Percentiles rank a stretch among this genome's conserved stretches.
Conservation (phyloP, 2,329 filamentous ascomycete genomes). For the Macrophomina pseudophaseolina region DNA sequence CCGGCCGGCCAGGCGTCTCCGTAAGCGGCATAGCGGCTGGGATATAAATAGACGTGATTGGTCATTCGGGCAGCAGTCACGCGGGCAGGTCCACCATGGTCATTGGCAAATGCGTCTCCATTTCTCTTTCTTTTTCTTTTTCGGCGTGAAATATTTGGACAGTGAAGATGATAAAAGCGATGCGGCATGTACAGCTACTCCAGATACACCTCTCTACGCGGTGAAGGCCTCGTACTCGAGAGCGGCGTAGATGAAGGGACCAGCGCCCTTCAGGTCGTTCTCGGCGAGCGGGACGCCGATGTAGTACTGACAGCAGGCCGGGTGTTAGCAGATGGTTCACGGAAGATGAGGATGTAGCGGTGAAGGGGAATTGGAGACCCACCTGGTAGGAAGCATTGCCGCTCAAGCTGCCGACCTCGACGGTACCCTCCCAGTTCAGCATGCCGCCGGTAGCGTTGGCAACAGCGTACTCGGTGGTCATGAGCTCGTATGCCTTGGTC, state of each 20-base stretch:
- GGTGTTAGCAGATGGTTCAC: slow-evolving; percentile 4
- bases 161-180: not conserved
- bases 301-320: slow-evolving; percentile 39
- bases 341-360: not conserved
- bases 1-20: not conserved
- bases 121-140: not conserved
- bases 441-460: slow-evolving; percentile 50
- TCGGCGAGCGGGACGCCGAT: slow-evolving; percentile 39
- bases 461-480: slow-evolving; percentile 54
- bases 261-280: slow-evolving; percentile 49
- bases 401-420: slow-evolving; percentile 58
- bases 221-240: slow-evolving; percentile 33
- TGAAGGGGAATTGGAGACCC: slow-evolving; percentile 29
- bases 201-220: not conserved
- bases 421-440: slow-evolving; percentile 58
- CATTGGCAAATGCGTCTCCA: slow-evolving; percentile 6
- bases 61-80: slow-evolving; percentile 4
- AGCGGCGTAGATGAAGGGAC: slow-evolving; percentile 48
- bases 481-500: slow-evolving; percentile 50
- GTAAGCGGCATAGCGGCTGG: not conserved
- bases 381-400: slow-evolving; percentile 58
- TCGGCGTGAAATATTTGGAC: slow-evolving; percentile 2
- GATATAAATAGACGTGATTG: slow-evolving; percentile 2
- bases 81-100: not conserved
- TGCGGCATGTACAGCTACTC: not conserved